Evolutionary conservation across 768 basidiomycete species (phyloP).

Genomic region (Leucogyrophana mollusca): DNA sequence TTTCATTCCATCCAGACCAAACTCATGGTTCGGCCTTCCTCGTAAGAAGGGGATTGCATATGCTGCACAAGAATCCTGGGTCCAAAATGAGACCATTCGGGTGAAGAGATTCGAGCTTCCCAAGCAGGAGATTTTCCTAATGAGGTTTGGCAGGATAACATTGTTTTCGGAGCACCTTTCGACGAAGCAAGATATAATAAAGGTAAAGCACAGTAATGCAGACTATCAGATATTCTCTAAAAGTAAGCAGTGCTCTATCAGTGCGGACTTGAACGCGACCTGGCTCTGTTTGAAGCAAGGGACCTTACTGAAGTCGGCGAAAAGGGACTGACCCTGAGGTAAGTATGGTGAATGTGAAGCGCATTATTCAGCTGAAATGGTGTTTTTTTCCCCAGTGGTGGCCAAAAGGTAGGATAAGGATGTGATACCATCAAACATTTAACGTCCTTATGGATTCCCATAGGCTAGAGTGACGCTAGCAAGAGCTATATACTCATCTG

Average conservation of each 20-base stretch:
- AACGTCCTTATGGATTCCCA: neutral
- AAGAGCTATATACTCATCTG: conserved; percentile 54
- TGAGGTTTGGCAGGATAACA: conserved; percentile 38
- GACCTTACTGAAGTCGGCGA: conserved; percentile 72
- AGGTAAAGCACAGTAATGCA: conserved; percentile 29
- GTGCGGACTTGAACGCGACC: conserved; percentile 41
- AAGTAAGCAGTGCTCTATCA: conserved; percentile 30
- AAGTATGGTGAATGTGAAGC: neutral
- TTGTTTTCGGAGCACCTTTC: conserved; percentile 40
- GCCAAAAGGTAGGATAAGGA: conserved; percentile 44
- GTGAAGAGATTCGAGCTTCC: conserved; percentile 26
- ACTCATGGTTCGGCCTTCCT: conserved; percentile 70
- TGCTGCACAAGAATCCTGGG: conserved; percentile 84
- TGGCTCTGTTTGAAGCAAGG: conserved; percentile 51
- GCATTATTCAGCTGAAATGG: neutral
- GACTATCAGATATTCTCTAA: too few relatives aligned
- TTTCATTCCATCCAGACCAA: conserved; percentile 45
- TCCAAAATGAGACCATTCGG: conserved; percentile 73
- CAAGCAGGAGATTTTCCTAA: neutral
- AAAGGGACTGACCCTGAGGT: conserved; percentile 58
- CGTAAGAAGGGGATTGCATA: conserved; percentile 69
- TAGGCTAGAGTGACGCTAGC: conserved; percentile 54
- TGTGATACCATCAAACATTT: too few relatives aligned
- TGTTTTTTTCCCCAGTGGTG: conserved; percentile 32
- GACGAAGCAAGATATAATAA: conserved; percentile 42